Percentiles rank a stretch among this genome's conserved stretches.
Conservation (phyloP, 441 rosid genomes). For the Pelargonium myrrhifolium region DNA sequence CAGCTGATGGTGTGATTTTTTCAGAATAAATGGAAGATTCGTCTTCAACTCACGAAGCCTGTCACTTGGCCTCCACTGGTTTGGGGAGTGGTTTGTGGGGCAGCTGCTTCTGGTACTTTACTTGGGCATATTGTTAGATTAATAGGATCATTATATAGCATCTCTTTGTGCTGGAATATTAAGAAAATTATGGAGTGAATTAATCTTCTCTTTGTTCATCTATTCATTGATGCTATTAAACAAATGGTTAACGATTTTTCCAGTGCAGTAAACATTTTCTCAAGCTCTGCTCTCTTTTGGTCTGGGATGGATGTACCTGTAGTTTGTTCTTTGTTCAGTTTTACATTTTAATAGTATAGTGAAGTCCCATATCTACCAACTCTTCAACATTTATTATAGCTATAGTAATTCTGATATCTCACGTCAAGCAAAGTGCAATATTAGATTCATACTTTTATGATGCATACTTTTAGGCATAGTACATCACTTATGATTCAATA, state of each 20-base stretch:
- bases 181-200: no score
- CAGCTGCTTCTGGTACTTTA: constrained; percentile 92
- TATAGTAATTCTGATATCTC: not conserved
- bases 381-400: not conserved
- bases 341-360: no score
- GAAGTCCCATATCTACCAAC: not conserved
- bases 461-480: not conserved
- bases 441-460: not conserved
- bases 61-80: constrained; percentile 98
- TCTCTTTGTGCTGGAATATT: no score
- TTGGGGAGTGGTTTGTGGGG: constrained; percentile 96
- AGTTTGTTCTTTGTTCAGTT: no score
- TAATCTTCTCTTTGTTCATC: no score
- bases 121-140: not conserved
- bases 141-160: no score
- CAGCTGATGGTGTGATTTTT: constrained; percentile 11
- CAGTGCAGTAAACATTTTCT: no score
- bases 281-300: no score
- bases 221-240: no score
- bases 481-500: not conserved
- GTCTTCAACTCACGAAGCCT: constrained; percentile 94
- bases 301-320: no score
- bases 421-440: not conserved
- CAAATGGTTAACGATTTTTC: no score
- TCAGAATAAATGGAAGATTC: constrained; percentile 96